Base-by-base conservation (phyloP, 208 protist species). In the Trypanosoma brucei region DNA sequence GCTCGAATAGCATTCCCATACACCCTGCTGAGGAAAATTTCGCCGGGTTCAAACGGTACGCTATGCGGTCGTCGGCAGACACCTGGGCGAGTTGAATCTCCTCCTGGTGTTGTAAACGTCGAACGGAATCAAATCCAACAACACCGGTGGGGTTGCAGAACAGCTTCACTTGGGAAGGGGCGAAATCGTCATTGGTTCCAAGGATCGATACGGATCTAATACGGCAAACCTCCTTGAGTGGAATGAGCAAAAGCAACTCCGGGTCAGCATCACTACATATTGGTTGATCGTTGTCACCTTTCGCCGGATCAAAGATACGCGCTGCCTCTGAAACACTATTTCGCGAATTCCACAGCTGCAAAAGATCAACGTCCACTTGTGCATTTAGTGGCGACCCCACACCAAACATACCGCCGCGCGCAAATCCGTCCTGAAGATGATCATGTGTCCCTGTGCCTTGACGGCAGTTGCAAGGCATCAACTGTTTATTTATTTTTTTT, bases 381-480 rank as follows among this genome's bases (percentile, higher is more conserved):
- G 64, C 73, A 62, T 95, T 95, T 30, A 95, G 65, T 9, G 79
- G 63, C 3, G 55, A 64, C 1, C 89, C 89, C 37, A 81, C 50
- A 44, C 84, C 82, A 62, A 94, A 86, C 30, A 78, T 65, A 37
- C 88, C 88, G 31, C 83, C 83, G 35, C 75, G 65, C 50, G 78
- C 68, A 55, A 83, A 82, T 3, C 67, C 78, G 57, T 95, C 88
- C 34, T 64, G 76, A 2, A 95, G 49, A 56, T 95, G 88, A 55
- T 89, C 83, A 58, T 95, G 88, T 8, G 81, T 65, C 14, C 85
- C 88, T 5, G 74, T 81, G 33, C 78, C 79, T 49, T 84, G 75
- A 7, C 88, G 70, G 52, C 88, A 95, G 55, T 92, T 95, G 68
- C 88, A 95, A 9, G 86, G 88, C 88, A 95, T 93, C 22, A 22